phyloP scores from a whole-genome alignment of 371 early-diverging fungal genomes.

The Circinella minor region DNA sequence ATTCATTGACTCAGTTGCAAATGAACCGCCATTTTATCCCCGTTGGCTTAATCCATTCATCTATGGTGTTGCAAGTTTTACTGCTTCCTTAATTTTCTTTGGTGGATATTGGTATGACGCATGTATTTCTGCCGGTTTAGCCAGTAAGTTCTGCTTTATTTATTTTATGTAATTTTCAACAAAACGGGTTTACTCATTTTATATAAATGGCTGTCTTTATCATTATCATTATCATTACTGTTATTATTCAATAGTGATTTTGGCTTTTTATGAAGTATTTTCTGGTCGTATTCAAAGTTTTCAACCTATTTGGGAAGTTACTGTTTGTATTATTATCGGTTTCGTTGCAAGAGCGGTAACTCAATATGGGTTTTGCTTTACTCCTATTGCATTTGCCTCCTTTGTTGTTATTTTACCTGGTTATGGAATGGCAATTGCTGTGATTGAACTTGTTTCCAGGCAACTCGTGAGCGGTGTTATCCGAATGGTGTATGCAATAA shows the following conservation, averaged over 20 bases:
- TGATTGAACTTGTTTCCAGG: constrained; percentile 83
- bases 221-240: no score
- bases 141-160: constrained; percentile 35
- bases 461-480: constrained; percentile 89
- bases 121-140: constrained; percentile 44
- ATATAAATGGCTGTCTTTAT: no score
- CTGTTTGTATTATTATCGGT: constrained; percentile 71
- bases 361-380: constrained; percentile 47
- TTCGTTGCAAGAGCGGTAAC: constrained; percentile 59
- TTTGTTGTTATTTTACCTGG: constrained; percentile 76
- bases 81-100: constrained; percentile 52
- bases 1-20: constrained; percentile 47
- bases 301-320: constrained; percentile 69
- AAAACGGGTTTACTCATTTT: no score
- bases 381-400: constrained; percentile 52
- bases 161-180: background rate
- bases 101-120: constrained; percentile 51
- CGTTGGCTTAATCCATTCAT: constrained; percentile 56
- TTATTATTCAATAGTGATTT: constrained; percentile 29
- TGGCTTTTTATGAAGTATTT: constrained; percentile 47
- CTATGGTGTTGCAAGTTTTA: constrained; percentile 54
- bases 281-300: constrained; percentile 45
- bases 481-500: constrained; percentile 78
- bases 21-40: constrained; percentile 51
- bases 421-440: constrained; percentile 71